phyloP scores from a whole-genome alignment of 306 rosid species.

The Psophocarpus tetragonolobus region DNA sequence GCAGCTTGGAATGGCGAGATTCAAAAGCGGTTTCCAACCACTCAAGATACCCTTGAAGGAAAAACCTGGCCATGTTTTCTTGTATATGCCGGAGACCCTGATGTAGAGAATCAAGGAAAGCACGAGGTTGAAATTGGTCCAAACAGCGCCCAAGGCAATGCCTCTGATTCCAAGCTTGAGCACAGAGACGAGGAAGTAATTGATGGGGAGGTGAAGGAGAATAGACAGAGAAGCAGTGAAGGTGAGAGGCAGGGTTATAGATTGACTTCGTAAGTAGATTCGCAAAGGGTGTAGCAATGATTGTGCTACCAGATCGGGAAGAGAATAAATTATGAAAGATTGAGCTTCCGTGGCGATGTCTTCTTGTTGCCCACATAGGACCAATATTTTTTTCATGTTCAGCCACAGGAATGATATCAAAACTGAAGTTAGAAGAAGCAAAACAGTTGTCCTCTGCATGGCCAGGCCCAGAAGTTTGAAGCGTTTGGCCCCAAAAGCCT shows the following conservation, averaged over 20 bases:
- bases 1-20: slow-evolving; percentile 82
- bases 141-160: slow-evolving; percentile 72
- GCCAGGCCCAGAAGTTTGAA: slow-evolving; percentile 74
- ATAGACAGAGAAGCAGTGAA: slow-evolving; percentile 59
- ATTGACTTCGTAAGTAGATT: slow-evolving; percentile 78
- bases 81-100: slow-evolving; percentile 53
- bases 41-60: slow-evolving; percentile 46
- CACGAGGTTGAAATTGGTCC: slow-evolving; percentile 80
- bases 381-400: slow-evolving; percentile 61
- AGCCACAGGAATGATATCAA: slow-evolving; percentile 66
- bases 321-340: slow-evolving; percentile 62
- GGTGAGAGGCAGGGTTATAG: slow-evolving; percentile 78
- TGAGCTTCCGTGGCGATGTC: slow-evolving; percentile 71
- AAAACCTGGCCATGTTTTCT: slow-evolving; percentile 68
- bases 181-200: slow-evolving; percentile 68
- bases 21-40: slow-evolving; percentile 59
- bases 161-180: slow-evolving; percentile 66
- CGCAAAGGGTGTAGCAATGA: slow-evolving; percentile 74
- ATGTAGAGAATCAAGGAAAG: slow-evolving; percentile 57
- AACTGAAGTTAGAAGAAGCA: slow-evolving; percentile 63
- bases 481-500: slow-evolving; percentile 87
- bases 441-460: slow-evolving; percentile 65
- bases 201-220: slow-evolving; percentile 76
- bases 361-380: slow-evolving; percentile 64
- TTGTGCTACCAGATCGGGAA: slow-evolving; percentile 85